phyloP scores from a whole-genome alignment of 169 alveolate species.

The Cryptosporidium sp. region DNA sequence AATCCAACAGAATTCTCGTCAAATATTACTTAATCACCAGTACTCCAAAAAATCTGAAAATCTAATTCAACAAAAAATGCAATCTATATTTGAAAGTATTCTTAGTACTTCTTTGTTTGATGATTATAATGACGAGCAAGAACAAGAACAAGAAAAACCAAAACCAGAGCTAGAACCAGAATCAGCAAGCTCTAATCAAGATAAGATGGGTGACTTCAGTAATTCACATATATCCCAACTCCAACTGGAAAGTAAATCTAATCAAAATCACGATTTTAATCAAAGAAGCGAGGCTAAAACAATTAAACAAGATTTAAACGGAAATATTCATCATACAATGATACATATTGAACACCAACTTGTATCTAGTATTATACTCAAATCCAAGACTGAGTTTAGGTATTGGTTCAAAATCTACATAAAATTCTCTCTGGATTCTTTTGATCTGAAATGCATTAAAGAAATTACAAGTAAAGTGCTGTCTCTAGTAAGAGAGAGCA shows the following conservation, averaged over 20 bases:
- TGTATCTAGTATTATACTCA: slow-evolving; percentile 9
- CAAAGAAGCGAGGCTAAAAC: neutral
- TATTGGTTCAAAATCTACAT: slow-evolving; percentile 59
- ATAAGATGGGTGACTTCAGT: neutral
- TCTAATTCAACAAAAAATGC: neutral
- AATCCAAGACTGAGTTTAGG: slow-evolving; percentile 36
- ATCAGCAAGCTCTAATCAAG: neutral
- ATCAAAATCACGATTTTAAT: neutral
- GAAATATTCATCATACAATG: slow-evolving; percentile 9
- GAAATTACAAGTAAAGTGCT: slow-evolving; percentile 3
- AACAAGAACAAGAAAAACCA: neutral
- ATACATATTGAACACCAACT: slow-evolving; percentile 69
- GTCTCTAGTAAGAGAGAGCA: slow-evolving; percentile 25
- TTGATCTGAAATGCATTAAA: neutral
- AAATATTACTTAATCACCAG: neutral
- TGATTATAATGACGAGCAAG: neutral
- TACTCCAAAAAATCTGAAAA: neutral
- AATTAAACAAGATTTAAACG: neutral
- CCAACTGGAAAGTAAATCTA: neutral
- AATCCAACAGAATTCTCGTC: slow-evolving; percentile 46
- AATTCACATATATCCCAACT: neutral
- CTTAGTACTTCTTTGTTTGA: neutral
- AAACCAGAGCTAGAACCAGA: too few species aligned
- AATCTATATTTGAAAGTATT: neutral
- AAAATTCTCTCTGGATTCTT: slow-evolving; percentile 31